These are phyloP conservation scores for Pichia sp. DNA, from an alignment of 1,139 yeast species.

Conservation along the genomic window DNA sequence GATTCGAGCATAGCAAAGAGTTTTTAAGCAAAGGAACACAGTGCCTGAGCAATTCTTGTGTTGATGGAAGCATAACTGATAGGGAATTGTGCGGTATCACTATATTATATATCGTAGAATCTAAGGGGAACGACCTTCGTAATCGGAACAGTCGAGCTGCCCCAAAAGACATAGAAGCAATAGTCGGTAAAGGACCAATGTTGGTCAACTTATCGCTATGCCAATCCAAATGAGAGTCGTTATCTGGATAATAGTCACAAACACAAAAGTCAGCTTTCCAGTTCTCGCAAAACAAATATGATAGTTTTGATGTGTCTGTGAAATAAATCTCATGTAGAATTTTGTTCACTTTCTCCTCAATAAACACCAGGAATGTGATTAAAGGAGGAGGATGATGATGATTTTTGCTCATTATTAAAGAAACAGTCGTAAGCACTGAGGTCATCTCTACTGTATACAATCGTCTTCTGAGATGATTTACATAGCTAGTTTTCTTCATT, in stretches of 20 bases:
- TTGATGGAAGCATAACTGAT: constrained; percentile 65
- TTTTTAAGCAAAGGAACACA: constrained; percentile 38
- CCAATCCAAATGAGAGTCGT: constrained; percentile 52
- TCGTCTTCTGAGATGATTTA: constrained; percentile 44
- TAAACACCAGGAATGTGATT: constrained; percentile 19
- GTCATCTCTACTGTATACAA: constrained; percentile 31
- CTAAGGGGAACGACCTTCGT: constrained; percentile 31
- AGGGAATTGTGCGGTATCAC: constrained; percentile 61
- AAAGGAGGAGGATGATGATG: constrained; percentile 28
- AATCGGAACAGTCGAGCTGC: constrained; percentile 59
- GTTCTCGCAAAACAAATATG: constrained; percentile 22
- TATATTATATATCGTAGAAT: constrained; percentile 36
- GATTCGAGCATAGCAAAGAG: constrained; percentile 32
- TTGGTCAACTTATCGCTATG: constrained; percentile 67
- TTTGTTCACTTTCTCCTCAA: constrained; percentile 17
- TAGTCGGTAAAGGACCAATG: constrained; percentile 61
- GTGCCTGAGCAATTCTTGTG: constrained; percentile 67
- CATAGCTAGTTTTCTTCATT: no score
- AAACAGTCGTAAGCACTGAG: constrained; percentile 7
- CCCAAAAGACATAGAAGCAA: constrained; percentile 62
- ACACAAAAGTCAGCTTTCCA: constrained; percentile 53
- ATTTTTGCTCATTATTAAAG: constrained; percentile 1
- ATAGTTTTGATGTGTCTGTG: constrained; percentile 28
- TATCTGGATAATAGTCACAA: constrained; percentile 46
- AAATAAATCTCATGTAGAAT: constrained; percentile 19